These are phyloP conservation scores for Luzula sylvatica DNA, from an alignment of 176 grass and related monocot species.

Conservation along the genomic window DNA sequence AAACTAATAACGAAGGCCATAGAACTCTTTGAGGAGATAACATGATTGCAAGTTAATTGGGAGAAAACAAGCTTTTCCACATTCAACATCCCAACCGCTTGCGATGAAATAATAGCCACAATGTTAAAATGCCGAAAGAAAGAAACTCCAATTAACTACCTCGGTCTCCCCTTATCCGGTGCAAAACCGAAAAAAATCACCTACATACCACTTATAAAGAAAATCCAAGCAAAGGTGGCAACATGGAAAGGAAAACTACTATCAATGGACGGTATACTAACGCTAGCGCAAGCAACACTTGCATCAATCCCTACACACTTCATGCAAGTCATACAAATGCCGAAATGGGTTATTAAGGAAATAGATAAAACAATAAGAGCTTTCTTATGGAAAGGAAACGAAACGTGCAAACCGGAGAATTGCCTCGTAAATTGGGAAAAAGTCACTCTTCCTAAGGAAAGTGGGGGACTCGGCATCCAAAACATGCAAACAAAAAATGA, in stretches of 20 bases:
- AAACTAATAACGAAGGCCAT: not conserved
- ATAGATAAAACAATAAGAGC: not conserved
- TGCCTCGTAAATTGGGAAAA: not conserved
- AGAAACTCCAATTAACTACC: not conserved
- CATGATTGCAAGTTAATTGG: not conserved
- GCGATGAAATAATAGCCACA: not conserved
- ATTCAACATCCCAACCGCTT: not conserved
- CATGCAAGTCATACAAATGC: not conserved
- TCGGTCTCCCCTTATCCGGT: not conserved
- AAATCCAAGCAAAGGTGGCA: not conserved
- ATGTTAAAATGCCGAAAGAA: not conserved
- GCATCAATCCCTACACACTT: too few relatives aligned
- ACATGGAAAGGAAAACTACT: not conserved
- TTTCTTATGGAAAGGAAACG: not conserved
- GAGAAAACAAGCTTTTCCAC: not conserved
- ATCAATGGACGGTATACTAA: not conserved
- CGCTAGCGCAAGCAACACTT: not conserved
- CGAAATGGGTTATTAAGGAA: not conserved
- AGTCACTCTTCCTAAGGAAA: not conserved
- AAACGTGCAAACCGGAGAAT: not conserved
- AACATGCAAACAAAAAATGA: not conserved
- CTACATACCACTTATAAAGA: not conserved
- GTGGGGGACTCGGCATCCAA: not conserved
- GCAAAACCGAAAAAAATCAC: not conserved
- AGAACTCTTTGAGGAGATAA: not conserved